Percentiles rank a stretch among this genome's conserved stretches.
These are phyloP conservation scores for Trichoderma erinaceum DNA, from an alignment of 495 filamentous ascomycete genomes.

Conservation along the genomic window DNA sequence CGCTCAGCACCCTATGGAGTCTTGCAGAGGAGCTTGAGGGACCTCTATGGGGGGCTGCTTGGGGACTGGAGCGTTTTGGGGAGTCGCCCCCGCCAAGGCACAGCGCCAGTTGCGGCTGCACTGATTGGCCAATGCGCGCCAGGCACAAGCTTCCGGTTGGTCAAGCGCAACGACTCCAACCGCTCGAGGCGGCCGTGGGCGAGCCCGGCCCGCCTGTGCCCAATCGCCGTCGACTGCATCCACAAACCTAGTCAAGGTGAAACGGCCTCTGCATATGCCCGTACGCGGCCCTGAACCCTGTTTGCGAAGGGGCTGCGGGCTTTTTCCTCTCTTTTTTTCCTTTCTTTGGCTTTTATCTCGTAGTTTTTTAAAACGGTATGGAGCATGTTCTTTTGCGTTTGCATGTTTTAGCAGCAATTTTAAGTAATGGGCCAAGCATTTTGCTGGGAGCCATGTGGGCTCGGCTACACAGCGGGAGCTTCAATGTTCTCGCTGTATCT, in stretches of 20 bases:
- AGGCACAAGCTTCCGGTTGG: constrained; percentile 13
- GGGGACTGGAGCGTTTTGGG: neutral
- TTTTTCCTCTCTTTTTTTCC: neutral
- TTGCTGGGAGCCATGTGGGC: neutral
- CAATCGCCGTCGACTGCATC: neutral
- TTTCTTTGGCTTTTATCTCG: neutral
- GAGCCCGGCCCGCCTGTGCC: neutral
- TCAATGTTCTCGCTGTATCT: neutral
- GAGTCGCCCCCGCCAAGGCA: neutral
- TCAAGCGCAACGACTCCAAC: neutral
- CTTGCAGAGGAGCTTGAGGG: too few relatives aligned
- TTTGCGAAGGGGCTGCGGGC: neutral
- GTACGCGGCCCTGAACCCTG: neutral
- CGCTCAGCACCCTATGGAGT: too few relatives aligned
- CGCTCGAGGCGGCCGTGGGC: neutral
- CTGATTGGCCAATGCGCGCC: constrained; percentile 6
- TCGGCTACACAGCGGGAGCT: neutral
- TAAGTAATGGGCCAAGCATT: neutral
- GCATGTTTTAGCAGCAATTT: neutral
- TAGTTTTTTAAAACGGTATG: neutral
- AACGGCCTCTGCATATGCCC: neutral
- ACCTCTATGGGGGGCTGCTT: too few relatives aligned
- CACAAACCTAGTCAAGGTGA: constrained; percentile 1
- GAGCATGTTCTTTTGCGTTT: neutral
- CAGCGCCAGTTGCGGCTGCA: constrained; percentile 10